Base-by-base conservation (phyloP, 202 grass and related monocot species). In the Schoenoplectus triqueter region DNA sequence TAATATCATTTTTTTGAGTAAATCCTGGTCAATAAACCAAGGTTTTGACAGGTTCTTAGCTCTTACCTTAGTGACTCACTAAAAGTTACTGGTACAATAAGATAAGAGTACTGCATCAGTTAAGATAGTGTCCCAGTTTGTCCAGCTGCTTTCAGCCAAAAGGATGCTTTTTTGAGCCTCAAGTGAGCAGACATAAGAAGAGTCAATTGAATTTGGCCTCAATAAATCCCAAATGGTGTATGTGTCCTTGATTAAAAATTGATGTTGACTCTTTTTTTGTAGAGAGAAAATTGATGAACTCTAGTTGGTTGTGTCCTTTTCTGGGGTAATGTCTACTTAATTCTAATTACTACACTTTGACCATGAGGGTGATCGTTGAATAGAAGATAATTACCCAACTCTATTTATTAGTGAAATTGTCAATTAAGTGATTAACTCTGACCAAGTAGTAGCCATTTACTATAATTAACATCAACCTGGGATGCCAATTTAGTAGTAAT, bases 1-100 rank as follows among this genome's bases (percentile, higher is more conserved):
- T 95, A 92, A 94, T 88, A 46, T 68, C 77, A 82, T 46, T 84
- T 69, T 61, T 49, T 59, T 3, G 13, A 62, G 14, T 79, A 79
- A 44, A 79, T 62, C 55, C 10, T 61, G 31, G 15, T 5, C 15
- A 61, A 62, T 42, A 62, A 79, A 45, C 22, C 75, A 79, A 79
- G 42, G 10, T 60, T 44, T 14, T 56, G 50, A 50, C 3, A 5
- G 48, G 18, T 51, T 74, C 46, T 52, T 74, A 56, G 73, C 56
- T 76, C 10, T 56, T 13, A 15, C 5, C 10, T 40, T 13, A 8
- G 50, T 39, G 15, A 39, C 22, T 31, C 31, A 31, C 31, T 31
- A 31, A 31, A 31, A 31, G 31, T 31, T 31, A 31, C 31, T 31
- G 10, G 51, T 78, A 61, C 55, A 46, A 79, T 79, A 61, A n/a